Base-by-base conservation (phyloP, 2,329 filamentous ascomycete species). In the Eurotiales sp. region DNA sequence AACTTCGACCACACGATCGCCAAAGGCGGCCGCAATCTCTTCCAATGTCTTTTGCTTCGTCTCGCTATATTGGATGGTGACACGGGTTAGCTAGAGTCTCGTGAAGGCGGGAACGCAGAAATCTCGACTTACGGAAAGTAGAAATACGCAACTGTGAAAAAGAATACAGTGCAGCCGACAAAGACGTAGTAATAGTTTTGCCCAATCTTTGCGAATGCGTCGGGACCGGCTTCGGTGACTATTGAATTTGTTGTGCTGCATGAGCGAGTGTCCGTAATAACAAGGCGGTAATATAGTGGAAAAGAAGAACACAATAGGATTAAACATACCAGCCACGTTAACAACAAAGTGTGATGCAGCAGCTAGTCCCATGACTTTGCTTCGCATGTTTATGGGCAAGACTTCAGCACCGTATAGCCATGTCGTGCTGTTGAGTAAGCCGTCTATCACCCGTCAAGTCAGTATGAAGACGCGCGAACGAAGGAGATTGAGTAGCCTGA, bases 161-260 rank as follows among this genome's bases (percentile, higher is more conserved):
- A 82, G 64, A 81, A 74, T 1, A 66, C 22, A 2, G 75, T 75
- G 57, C 78, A 82, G 4, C 58, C 74, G 2, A 81, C 77, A 54
- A 82, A 82, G 15, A 82, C 79, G 54, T 82, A 82, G 61, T 82
- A 82, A 61, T 82, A 83, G 56, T 81, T 82, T 57, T 82, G 74
- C n/a, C 71, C 61, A 48, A 83, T 82, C 39, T 72, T 80, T 12
- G 76, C 76, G 57, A 82, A 81, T 0, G 79, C 79, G 46, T 71
- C 79, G 0, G 79, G 79, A 0, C 78, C 79, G 6, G 77, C 77
- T 61, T 80, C 75, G 46, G 77, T 80, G 57, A 79, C 70, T 66
- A 46, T 25, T 39, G 19, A 23, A 27, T n/a, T n/a, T n/a, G n/a
- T n/a, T n/a, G n/a, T n/a, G n/a, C n/a, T n/a, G n/a, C n/a, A n/a